Conservation (phyloP, 345 rosid species). For the Lumnitzera racemosa region DNA sequence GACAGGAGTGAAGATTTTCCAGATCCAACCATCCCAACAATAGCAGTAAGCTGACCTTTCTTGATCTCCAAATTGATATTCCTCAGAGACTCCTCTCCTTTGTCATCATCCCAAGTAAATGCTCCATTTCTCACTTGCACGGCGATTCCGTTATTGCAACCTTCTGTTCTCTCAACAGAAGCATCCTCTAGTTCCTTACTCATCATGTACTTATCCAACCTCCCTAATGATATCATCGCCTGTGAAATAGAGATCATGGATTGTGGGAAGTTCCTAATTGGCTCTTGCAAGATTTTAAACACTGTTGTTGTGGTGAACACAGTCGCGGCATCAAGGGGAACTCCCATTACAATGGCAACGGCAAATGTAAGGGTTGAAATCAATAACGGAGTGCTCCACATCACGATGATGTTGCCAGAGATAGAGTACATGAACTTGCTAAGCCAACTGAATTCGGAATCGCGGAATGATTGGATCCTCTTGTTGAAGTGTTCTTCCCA, state of each 20-base stretch:
- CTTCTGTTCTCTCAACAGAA: constrained; percentile 52
- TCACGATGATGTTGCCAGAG: constrained; percentile 53
- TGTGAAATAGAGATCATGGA: constrained; percentile 92
- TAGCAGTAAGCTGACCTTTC: constrained; percentile 78
- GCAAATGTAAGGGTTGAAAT: constrained; percentile 73
- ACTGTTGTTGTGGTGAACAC: constrained; percentile 83
- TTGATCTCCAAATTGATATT: constrained; percentile 48
- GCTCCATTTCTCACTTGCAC: constrained; percentile 64
- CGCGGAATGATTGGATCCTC: constrained; percentile 64
- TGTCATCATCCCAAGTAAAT: constrained; percentile 83
- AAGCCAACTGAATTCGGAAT: constrained; percentile 71
- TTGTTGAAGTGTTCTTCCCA: constrained; percentile 92
- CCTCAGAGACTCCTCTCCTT: constrained; percentile 43
- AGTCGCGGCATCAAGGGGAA: constrained; percentile 71
- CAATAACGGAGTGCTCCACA: constrained; percentile 79
- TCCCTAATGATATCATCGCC: constrained; percentile 76
- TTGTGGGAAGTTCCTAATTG: constrained; percentile 80
- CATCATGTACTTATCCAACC: constrained; percentile 73
- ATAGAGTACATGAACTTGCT: constrained; percentile 75
- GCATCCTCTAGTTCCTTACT: constrained; percentile 57
- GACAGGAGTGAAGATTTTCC: constrained; percentile 92
- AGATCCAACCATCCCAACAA: constrained; percentile 91
- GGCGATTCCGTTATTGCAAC: constrained; percentile 44
- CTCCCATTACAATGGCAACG: constrained; percentile 56
- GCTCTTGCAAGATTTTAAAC: constrained; percentile 92